These are phyloP conservation scores for Salicornia ramosissima DNA, from an alignment of 148 eudicot species.

Conservation along the genomic window DNA sequence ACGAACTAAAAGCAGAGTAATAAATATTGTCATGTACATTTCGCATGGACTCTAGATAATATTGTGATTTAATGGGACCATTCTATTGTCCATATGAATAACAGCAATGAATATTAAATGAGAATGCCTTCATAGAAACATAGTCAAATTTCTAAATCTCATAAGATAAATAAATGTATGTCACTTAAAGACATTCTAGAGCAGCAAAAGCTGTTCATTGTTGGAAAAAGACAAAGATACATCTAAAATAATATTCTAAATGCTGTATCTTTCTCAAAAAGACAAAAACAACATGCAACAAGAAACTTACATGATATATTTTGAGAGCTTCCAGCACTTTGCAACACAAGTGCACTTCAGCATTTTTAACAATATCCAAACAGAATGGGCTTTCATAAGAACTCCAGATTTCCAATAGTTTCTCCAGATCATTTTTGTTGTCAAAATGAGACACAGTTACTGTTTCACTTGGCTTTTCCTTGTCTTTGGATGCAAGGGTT, in stretches of 20 bases:
- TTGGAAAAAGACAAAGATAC: neutral
- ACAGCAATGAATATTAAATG: too few species aligned
- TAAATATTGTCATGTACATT: too few species aligned
- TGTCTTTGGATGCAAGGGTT: slow-evolving; percentile 26
- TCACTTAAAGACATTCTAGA: neutral
- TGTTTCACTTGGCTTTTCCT: slow-evolving; percentile 23
- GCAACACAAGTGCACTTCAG: slow-evolving; percentile 53
- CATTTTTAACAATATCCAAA: slow-evolving; percentile 30
- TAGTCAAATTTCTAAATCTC: neutral
- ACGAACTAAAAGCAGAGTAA: too few species aligned
- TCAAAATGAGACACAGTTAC: slow-evolving; percentile 21
- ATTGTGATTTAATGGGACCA: too few species aligned
- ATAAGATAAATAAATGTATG: neutral
- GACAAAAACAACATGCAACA: neutral
- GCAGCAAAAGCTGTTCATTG: neutral
- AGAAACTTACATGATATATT: slow-evolving; percentile 68
- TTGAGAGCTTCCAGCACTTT: slow-evolving; percentile 66
- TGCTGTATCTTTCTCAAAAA: slow-evolving; percentile 5
- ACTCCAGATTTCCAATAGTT: slow-evolving; percentile 56
- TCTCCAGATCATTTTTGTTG: slow-evolving; percentile 26
- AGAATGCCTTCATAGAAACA: neutral
- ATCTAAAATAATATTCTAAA: neutral
- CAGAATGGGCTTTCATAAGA: slow-evolving; percentile 28
- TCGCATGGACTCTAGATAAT: too few species aligned
- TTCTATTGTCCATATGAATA: too few species aligned